These are phyloP conservation scores for Infundibulicybe gibba DNA, from an alignment of 768 basidiomycete species.

Conservation along the genomic window DNA sequence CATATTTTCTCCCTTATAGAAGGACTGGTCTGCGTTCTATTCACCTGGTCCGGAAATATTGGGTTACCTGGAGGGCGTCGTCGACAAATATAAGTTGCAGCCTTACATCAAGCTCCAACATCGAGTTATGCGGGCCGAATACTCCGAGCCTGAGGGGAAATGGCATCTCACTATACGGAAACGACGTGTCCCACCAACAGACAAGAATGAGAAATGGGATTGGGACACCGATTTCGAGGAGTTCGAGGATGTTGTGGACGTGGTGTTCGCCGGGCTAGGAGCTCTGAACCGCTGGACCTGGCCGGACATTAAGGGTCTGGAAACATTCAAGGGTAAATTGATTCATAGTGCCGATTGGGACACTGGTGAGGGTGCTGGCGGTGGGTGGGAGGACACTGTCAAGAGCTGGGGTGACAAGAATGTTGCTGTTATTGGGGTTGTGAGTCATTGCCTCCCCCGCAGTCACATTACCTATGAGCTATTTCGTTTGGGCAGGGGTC, in stretches of 20 bases:
- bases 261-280: slow-evolving; percentile 54
- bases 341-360: slow-evolving; percentile 67
- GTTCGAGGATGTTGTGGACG: slow-evolving; percentile 51
- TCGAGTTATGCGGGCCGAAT: slow-evolving; percentile 48
- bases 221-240: slow-evolving; percentile 30
- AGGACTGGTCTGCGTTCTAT: slow-evolving; percentile 61
- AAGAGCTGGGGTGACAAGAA: slow-evolving; percentile 48
- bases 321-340: slow-evolving; percentile 52
- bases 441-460: slow-evolving; percentile 22
- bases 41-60: slow-evolving; percentile 58
- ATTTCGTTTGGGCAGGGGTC: slow-evolving; percentile 39
- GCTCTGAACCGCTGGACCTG: slow-evolving; percentile 56
- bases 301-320: slow-evolving; percentile 61
- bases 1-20: slow-evolving; percentile 23
- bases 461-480: background rate
- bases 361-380: slow-evolving; percentile 25
- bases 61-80: slow-evolving; percentile 47
- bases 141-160: slow-evolving; percentile 46
- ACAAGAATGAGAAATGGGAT: slow-evolving; percentile 13
- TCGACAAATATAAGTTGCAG: slow-evolving; percentile 52
- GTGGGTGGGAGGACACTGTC: slow-evolving; percentile 40
- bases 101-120: slow-evolving; percentile 53
- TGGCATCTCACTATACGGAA: slow-evolving; percentile 50
- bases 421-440: slow-evolving; percentile 60
- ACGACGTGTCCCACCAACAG: slow-evolving; percentile 7